Conservation (phyloP, 2,329 filamentous ascomycete species). For the Claviceps purpurea region DNA sequence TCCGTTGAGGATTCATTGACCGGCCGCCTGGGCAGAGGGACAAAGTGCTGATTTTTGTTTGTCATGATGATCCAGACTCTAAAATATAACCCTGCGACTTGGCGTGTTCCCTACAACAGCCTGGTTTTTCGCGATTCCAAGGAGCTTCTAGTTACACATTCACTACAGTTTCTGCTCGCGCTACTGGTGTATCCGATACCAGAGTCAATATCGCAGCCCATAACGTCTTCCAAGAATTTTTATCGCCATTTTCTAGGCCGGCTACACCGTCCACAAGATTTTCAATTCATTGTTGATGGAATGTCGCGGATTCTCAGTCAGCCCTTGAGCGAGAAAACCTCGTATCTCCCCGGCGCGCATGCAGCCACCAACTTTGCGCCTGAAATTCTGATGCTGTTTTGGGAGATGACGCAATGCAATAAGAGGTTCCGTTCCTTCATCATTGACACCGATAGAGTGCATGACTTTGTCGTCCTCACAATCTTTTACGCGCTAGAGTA, state of each 20-base stretch:
- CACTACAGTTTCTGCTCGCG: constrained; percentile 77
- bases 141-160: constrained; percentile 82
- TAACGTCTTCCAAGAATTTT: constrained; percentile 63
- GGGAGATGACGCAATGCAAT: constrained; percentile 95
- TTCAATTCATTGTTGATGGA: constrained; percentile 91
- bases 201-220: constrained; percentile 50
- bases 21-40: too few species aligned
- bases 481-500: constrained; percentile 89
- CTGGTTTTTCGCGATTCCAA: constrained; percentile 85
- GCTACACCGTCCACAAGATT: constrained; percentile 85
- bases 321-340: constrained; percentile 75
- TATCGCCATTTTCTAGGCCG: constrained; percentile 87
- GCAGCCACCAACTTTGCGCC: constrained; percentile 74
- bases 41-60: constrained; percentile 23
- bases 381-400: constrained; percentile 94
- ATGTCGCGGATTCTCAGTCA: constrained; percentile 89
- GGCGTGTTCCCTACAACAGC: constrained; percentile 88
- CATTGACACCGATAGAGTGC: constrained; percentile 83
- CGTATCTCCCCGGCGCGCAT: constrained; percentile 78
- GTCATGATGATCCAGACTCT: constrained; percentile 51
- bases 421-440: constrained; percentile 94
- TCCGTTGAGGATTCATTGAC: not conserved
- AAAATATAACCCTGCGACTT: constrained; percentile 89
- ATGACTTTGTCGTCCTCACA: constrained; percentile 84
- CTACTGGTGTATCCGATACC: constrained; percentile 79